A percentile compares a stretch with the other conserved stretches of the same genome.
Evolutionary conservation across 768 basidiomycete genomes (phyloP).

Genomic region (Calocera viscosa): DNA sequence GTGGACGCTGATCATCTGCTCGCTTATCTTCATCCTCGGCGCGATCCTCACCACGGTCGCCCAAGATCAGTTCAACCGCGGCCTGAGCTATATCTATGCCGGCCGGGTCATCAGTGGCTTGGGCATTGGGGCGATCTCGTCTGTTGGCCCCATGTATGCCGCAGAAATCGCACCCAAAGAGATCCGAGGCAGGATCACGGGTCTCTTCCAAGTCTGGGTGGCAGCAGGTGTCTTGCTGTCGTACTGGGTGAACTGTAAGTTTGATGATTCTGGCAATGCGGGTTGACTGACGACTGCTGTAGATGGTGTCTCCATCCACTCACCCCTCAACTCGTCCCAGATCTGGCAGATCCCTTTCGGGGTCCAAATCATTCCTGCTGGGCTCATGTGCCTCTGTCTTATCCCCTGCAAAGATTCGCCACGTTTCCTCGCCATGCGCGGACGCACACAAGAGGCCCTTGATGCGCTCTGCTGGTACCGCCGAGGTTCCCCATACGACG

Average conservation of each 20-base stretch:
- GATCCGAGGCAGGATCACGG: conserved; percentile 77
- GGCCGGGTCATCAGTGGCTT: conserved; percentile 71
- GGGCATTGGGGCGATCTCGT: conserved; percentile 68
- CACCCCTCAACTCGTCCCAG: conserved; percentile 11
- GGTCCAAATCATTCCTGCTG: conserved; percentile 29
- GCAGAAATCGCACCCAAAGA: conserved; percentile 80
- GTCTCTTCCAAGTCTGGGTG: conserved; percentile 78
- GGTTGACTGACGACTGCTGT: not conserved
- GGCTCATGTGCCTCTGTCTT: conserved; percentile 26
- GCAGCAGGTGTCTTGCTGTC: conserved; percentile 76
- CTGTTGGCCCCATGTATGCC: conserved; percentile 73
- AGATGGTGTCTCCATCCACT: conserved; percentile 17
- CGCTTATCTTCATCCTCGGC: conserved; percentile 53
- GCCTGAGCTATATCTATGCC: conserved; percentile 58
- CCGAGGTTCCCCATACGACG: conserved; percentile 25
- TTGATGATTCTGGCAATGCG: not conserved
- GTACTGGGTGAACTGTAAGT: conserved; percentile 66
- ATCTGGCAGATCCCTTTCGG: conserved; percentile 22
- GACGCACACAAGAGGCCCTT: conserved; percentile 29
- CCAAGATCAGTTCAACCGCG: conserved; percentile 34
- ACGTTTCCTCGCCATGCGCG: conserved; percentile 29
- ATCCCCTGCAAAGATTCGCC: conserved; percentile 19
- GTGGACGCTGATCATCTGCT: conserved; percentile 48
- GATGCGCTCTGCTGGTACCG: conserved; percentile 37
- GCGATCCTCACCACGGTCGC: conserved; percentile 65